Conservation (phyloP, 768 basidiomycete species). For the Scleroderma bovista region DNA sequence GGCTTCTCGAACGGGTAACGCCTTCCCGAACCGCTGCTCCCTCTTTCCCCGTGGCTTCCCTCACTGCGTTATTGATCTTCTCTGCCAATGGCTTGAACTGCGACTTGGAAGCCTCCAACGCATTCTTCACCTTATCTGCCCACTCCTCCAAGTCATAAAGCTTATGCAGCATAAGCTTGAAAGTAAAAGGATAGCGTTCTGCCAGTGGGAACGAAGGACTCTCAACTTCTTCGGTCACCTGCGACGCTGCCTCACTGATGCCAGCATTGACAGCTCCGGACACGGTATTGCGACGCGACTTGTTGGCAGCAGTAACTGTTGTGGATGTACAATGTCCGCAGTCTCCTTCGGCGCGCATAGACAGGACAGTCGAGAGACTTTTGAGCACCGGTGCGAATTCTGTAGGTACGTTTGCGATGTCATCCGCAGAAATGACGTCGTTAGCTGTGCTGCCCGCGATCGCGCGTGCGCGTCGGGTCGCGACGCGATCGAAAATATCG, state of each 20-base stretch:
- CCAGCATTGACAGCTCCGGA: constrained; percentile 13
- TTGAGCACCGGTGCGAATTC: constrained; percentile 29
- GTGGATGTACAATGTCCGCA: constrained; percentile 1
- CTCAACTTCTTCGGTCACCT: constrained; percentile 20
- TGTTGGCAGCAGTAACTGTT: not conserved
- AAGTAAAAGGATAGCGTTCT: constrained; percentile 50
- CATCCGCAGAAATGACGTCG: constrained; percentile 25
- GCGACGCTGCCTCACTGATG: constrained; percentile 6
- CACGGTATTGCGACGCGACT: constrained; percentile 20
- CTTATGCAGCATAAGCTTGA: constrained; percentile 63
- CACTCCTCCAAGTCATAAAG: constrained; percentile 58
- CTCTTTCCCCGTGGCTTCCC: constrained; percentile 14
- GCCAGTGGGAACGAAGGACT: constrained; percentile 39
- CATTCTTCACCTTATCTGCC: constrained; percentile 48
- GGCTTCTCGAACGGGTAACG: constrained; percentile 29
- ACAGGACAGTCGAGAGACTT: constrained; percentile 32
- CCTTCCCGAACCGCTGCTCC: constrained; percentile 8
- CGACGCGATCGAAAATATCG: constrained; percentile 48
- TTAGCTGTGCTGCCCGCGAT: constrained; percentile 8
- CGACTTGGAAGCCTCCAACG: constrained; percentile 47
- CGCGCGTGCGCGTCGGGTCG: constrained; percentile 36
- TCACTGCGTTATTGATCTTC: constrained; percentile 13
- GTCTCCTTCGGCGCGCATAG: constrained; percentile 30
- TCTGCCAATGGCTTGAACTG: constrained; percentile 54
- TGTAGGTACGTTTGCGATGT: constrained; percentile 24